These are phyloP conservation scores for Talaromyces piceae DNA, from an alignment of 2,329 filamentous ascomycete genomes.

Conservation along the genomic window DNA sequence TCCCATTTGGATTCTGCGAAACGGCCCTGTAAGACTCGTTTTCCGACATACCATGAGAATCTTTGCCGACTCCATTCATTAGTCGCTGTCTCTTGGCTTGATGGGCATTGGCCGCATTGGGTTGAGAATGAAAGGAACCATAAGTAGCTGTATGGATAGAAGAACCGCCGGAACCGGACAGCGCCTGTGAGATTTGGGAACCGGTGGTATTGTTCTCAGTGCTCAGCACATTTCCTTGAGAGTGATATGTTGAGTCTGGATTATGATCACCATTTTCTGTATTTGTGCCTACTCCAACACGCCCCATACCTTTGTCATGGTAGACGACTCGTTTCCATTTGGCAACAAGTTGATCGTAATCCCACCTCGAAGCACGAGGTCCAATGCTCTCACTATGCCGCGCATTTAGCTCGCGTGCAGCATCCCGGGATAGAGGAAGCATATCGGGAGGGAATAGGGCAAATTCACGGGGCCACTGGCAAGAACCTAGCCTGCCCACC, in stretches of 20 bases:
- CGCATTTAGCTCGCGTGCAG: conserved; percentile 30
- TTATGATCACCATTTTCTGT: conserved; percentile 13
- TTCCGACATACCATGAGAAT: conserved; percentile 2
- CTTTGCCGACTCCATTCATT: conserved; percentile 23
- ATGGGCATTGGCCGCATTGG: conserved; percentile 8
- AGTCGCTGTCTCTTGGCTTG: conserved; percentile 29
- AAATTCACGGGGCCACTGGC: conserved; percentile 44
- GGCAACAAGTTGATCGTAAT: conserved; percentile 40
- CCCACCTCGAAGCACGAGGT: conserved; percentile 34
- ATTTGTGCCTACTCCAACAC: conserved; percentile 20
- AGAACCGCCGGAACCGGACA: not conserved
- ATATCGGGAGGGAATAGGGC: conserved; percentile 41
- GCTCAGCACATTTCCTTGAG: not conserved
- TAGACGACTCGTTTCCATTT: conserved; percentile 44
- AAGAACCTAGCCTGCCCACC: conserved; percentile 38
- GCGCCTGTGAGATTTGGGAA: conserved; percentile 1
- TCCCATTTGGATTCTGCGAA: conserved; percentile 6
- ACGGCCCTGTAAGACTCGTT: conserved; percentile 1
- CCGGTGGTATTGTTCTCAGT: conserved; percentile 7
- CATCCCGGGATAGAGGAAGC: conserved; percentile 32
- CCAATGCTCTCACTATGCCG: conserved; percentile 27
- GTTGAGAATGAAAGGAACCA: conserved; percentile 1
- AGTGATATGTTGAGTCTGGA: not conserved
- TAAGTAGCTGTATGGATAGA: conserved; percentile 2
- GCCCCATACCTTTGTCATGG: conserved; percentile 38